Conservation (phyloP, 2,329 filamentous ascomycete genomes). For the Botryotinia narcissicola region DNA sequence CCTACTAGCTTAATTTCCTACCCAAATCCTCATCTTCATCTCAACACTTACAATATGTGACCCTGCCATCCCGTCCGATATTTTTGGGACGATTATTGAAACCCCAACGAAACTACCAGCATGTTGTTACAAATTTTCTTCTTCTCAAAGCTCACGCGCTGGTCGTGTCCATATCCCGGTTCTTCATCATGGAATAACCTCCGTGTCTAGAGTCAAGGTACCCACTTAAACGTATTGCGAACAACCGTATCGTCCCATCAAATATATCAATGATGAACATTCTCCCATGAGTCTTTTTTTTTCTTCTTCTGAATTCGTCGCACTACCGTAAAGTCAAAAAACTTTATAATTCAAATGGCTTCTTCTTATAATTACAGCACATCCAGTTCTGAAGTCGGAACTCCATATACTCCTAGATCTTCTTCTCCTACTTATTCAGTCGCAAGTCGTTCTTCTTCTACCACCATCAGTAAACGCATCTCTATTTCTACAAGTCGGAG, state of each 20-base stretch:
- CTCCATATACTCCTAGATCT: slow-evolving; percentile 16
- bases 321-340: slow-evolving; percentile 14
- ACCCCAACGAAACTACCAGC: slow-evolving; percentile 35
- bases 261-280: slow-evolving; percentile 21
- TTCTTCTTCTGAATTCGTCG: neutral
- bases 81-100: slow-evolving; percentile 25
- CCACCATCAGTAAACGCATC: slow-evolving; percentile 35
- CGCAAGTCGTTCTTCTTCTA: slow-evolving; percentile 33
- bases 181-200: slow-evolving; percentile 5
- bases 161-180: neutral
- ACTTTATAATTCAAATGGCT: slow-evolving; percentile 31
- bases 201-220: slow-evolving; percentile 13
- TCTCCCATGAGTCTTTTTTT: slow-evolving; percentile 18
- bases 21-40: neutral
- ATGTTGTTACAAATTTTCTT: slow-evolving; percentile 27
- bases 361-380: slow-evolving; percentile 33
- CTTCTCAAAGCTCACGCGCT: neutral
- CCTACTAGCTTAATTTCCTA: neutral
- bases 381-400: slow-evolving; percentile 30
- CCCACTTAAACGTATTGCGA: slow-evolving; percentile 25
- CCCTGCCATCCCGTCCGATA: neutral
- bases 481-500: slow-evolving; percentile 34
- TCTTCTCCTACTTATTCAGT: slow-evolving; percentile 30
- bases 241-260: slow-evolving; percentile 21
- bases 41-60: neutral